Evolutionary conservation across 768 basidiomycete genomes (phyloP).

Genomic region (Phanerodontia chrysosporium): DNA sequence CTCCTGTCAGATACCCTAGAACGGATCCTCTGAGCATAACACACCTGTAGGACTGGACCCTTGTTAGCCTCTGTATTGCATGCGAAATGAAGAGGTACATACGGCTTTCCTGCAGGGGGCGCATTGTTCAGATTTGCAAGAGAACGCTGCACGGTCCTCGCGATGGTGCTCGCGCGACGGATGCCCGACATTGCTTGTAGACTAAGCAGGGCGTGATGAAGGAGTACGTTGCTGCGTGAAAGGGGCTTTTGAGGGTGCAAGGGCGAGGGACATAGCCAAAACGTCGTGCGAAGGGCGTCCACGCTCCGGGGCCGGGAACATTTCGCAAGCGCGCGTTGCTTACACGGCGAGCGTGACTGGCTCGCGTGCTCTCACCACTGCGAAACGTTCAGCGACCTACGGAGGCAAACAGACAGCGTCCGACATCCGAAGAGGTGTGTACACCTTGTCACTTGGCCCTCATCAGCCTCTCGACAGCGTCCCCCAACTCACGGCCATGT

Average conservation of each 20-base stretch:
- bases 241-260: slow-evolving; percentile 3
- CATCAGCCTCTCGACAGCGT: background rate
- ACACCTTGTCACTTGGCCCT: background rate
- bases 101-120: slow-evolving; percentile 43
- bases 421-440: background rate
- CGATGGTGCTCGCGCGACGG: background rate
- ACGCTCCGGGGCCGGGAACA: slow-evolving; percentile 3
- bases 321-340: background rate
- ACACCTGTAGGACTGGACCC: slow-evolving; percentile 23
- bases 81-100: background rate
- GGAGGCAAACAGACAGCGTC: background rate
- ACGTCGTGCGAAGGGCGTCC: slow-evolving; percentile 6
- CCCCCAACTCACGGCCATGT: background rate
- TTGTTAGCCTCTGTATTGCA: slow-evolving; percentile 6
- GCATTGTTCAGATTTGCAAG: slow-evolving; percentile 42
- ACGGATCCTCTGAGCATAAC: background rate
- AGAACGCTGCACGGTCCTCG: background rate
- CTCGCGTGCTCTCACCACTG: background rate
- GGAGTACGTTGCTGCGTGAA: background rate
- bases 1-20: background rate
- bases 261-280: background rate
- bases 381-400: background rate
- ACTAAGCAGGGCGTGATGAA: background rate
- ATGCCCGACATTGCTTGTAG: slow-evolving; percentile 2
- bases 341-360: background rate